Evolutionary conservation across 2,329 filamentous ascomycete genomes (phyloP), one percentile per base, ranked within the genome.

Genomic region (Albifimbria verrucaria): DNA sequence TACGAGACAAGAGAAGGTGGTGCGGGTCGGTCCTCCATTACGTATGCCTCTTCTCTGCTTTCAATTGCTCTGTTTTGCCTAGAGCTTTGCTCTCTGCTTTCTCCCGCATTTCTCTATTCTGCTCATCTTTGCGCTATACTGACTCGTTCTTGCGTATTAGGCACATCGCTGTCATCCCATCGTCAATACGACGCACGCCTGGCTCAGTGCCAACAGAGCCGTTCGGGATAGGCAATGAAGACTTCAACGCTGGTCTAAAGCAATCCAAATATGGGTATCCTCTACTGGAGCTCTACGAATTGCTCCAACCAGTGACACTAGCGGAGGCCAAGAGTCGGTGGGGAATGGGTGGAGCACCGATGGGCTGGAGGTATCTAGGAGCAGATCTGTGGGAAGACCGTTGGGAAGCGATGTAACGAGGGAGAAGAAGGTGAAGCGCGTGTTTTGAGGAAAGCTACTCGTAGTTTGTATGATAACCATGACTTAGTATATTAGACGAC

Each of bases 191-290:
- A 7, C 58, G 45, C 15, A 49, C 52, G 2, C 59, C 59, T 20
- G 60, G 60, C 3, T 53, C 49, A 4, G 60, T 62, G 11, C 59
- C 58, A 10, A 43, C 21, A 2, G 56, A 55, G n/a, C 65, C 64
- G 2, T 45, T 54, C 20, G 65, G 65, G 12, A 59, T 65, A 10
- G 63, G 63, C 28, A 68, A 68, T 32, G 47, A 55, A 15, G 61
- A 68, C 23, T 68, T 66, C 53, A 68, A 68, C 32, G 59, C 60
- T 11, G 62, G 65, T 1, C 48, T 51, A 3, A 65, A 66, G 22
- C 32, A 57, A 41, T 64, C 62, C 9, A 62, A 59, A 20, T 65
- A 59, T 45, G 65, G 59, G 9, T 68, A 68, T 49, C 63, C 60
- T 2, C 54, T 67, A 10, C 26, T 66, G 1, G 61, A 62, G 44